Percentiles rank a stretch among this genome's conserved stretches.
Evolutionary conservation across 129 eudicot genomes (phyloP).

Genomic region (Centella asiatica): DNA sequence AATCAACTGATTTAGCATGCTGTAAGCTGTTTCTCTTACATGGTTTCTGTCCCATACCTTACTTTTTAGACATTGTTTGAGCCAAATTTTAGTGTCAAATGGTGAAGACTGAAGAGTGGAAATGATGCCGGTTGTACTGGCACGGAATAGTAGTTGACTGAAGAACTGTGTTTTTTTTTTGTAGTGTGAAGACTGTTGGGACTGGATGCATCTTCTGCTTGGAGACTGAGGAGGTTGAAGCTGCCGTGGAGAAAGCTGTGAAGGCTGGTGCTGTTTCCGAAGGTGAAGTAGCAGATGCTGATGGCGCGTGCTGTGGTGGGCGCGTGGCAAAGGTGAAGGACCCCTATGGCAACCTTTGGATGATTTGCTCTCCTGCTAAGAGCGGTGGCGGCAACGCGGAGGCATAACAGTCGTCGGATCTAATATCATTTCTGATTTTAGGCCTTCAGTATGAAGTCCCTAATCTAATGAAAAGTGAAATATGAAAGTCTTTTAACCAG

Average conservation of each 20-base stretch:
- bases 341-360: constrained; percentile 73
- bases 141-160: no score
- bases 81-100: no score
- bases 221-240: constrained; percentile 66
- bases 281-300: constrained; percentile 42
- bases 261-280: constrained; percentile 60
- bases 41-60: no score
- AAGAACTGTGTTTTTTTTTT: background rate
- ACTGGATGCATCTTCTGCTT: constrained; percentile 45
- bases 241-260: constrained; percentile 61
- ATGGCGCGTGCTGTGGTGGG: constrained; percentile 49
- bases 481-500: background rate
- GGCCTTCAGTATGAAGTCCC: background rate
- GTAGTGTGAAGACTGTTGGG: constrained; percentile 39
- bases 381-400: constrained; percentile 42
- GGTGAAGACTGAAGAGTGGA: no score
- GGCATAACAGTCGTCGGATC: constrained; percentile 36
- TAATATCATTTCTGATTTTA: background rate
- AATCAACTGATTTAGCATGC: no score
- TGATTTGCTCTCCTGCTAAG: constrained; percentile 42
- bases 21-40: no score
- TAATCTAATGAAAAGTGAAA: background rate
- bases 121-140: no score
- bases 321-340: constrained; percentile 73
- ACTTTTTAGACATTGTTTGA: no score